Evolutionary conservation across 208 protist genomes (phyloP).

Genomic region (Crithidia acanthocephali): DNA sequence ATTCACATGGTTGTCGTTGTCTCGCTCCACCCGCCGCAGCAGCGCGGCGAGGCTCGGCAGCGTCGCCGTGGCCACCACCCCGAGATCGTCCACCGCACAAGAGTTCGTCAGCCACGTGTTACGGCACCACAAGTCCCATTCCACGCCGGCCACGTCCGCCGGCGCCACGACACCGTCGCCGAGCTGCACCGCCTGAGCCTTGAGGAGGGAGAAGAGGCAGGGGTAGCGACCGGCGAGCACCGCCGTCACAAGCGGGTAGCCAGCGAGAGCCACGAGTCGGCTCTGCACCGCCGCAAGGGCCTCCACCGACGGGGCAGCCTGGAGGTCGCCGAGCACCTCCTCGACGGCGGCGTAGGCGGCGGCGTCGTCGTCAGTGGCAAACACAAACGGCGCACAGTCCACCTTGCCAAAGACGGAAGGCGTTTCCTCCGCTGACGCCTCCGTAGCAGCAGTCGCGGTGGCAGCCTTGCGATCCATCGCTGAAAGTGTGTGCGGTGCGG

Average conservation of each 20-base stretch:
- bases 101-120: slow-evolving; percentile 36
- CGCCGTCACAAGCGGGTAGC: slow-evolving; percentile 26
- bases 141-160: slow-evolving; percentile 15
- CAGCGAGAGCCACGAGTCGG: slow-evolving; percentile 11
- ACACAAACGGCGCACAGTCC: slow-evolving; percentile 25
- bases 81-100: slow-evolving; percentile 33
- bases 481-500: slow-evolving; percentile 1
- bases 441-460: background rate
- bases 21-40: slow-evolving; percentile 15
- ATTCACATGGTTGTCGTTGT: slow-evolving; percentile 23
- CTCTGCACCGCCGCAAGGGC: slow-evolving; percentile 15
- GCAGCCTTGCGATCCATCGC: background rate
- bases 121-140: slow-evolving; percentile 35
- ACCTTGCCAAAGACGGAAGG: slow-evolving; percentile 12
- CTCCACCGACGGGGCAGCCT: background rate
- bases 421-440: background rate
- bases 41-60: slow-evolving; percentile 14
- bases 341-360: slow-evolving; percentile 24
- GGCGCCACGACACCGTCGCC: background rate
- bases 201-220: slow-evolving; percentile 26
- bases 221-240: slow-evolving; percentile 32
- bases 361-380: slow-evolving; percentile 23
- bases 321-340: slow-evolving; percentile 18
- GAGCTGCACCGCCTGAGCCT: slow-evolving; percentile 1
- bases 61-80: slow-evolving; percentile 13